These are phyloP conservation scores for Mortierella alpina DNA, from an alignment of 192 early-diverging fungal species.

Conservation along the genomic window DNA sequence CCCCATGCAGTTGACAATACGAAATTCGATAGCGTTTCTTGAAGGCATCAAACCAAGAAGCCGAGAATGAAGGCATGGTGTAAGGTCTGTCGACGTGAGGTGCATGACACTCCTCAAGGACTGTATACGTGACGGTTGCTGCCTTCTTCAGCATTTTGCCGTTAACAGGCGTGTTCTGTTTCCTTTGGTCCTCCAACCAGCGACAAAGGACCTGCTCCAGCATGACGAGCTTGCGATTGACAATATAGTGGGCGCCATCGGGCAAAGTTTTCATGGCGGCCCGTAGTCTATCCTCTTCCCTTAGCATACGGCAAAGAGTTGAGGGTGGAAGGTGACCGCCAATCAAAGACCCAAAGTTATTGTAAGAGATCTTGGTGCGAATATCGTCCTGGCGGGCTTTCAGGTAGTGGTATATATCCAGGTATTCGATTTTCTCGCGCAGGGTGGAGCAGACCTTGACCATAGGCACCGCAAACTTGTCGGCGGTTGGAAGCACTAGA, in stretches of 20 bases:
- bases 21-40: conserved; percentile 7
- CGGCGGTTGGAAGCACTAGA: background rate
- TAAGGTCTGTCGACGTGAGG: no score
- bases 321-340: background rate
- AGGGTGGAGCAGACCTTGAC: background rate
- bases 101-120: background rate
- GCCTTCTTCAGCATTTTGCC: background rate
- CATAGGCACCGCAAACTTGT: conserved; percentile 1
- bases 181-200: conserved; percentile 14
- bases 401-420: conserved; percentile 17
- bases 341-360: conserved; percentile 6
- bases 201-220: background rate
- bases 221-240: background rate
- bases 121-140: background rate
- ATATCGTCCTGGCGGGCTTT: background rate
- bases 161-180: background rate
- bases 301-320: background rate
- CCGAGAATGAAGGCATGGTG: background rate
- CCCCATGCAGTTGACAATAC: conserved; percentile 9
- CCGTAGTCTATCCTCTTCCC: background rate
- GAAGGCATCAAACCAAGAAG: conserved; percentile 5
- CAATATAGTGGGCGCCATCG: background rate
- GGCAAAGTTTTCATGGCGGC: background rate
- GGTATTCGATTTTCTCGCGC: conserved; percentile 1
- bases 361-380: background rate